Conservation (phyloP, 352 stramenopile species). For the Phytophthora hibernalis region DNA sequence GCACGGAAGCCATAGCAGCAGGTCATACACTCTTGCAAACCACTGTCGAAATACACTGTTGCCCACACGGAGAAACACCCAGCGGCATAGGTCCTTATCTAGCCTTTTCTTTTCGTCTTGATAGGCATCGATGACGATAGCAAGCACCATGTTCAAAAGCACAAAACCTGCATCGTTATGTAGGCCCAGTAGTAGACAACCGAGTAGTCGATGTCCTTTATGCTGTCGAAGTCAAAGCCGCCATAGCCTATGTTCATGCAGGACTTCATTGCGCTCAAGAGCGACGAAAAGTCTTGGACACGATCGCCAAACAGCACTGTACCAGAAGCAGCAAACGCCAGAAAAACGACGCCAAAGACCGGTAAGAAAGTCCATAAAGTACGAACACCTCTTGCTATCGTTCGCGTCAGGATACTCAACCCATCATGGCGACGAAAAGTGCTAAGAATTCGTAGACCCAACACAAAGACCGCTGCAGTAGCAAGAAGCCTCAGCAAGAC, state of each 20-base stretch:
- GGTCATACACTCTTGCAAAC: slow-evolving; percentile 31
- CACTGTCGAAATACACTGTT: slow-evolving; percentile 30
- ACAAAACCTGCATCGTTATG: slow-evolving; percentile 72
- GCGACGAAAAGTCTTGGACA: slow-evolving; percentile 54
- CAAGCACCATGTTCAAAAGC: slow-evolving; percentile 78
- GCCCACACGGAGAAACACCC: slow-evolving; percentile 36
- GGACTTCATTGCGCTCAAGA: slow-evolving; percentile 52
- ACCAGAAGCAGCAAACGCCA: slow-evolving; percentile 56
- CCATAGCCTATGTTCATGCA: slow-evolving; percentile 79
- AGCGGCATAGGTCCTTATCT: slow-evolving; percentile 39
- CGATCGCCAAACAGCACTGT: slow-evolving; percentile 65
- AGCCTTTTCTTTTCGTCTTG: slow-evolving; percentile 46
- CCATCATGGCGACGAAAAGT: slow-evolving; percentile 62
- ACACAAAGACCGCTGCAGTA: slow-evolving; percentile 38
- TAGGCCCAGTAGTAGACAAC: slow-evolving; percentile 75
- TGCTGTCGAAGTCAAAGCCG: slow-evolving; percentile 63
- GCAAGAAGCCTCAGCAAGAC: slow-evolving; percentile 46
- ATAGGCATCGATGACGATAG: slow-evolving; percentile 73
- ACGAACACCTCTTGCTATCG: slow-evolving; percentile 50
- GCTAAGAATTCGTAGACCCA: slow-evolving; percentile 52
- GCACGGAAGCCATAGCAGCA: slow-evolving; percentile 21
- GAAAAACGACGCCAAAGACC: slow-evolving; percentile 62
- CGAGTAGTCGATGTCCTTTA: slow-evolving; percentile 52
- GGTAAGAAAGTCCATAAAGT: slow-evolving; percentile 64
- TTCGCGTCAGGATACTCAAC: slow-evolving; percentile 65